Conservation (phyloP, 129 eudicot species). For the Mikania micrantha region DNA sequence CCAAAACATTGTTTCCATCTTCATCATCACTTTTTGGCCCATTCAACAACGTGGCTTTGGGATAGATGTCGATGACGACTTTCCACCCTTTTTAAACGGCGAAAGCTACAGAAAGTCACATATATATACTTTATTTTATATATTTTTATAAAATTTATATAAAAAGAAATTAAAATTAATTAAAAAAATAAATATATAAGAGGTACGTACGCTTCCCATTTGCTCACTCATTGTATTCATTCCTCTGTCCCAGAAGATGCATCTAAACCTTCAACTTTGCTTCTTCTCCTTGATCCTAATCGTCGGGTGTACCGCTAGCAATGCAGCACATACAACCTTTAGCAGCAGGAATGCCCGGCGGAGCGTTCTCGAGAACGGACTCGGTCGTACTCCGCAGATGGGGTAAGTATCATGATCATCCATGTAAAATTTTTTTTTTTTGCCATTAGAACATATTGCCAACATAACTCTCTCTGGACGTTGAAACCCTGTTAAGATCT, state of each 20-base stretch:
- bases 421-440: too few relatives aligned
- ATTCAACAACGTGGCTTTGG: constrained; percentile 21
- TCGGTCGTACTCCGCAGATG: constrained; percentile 65
- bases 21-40: constrained; percentile 5
- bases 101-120: background rate
- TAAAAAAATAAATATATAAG: constrained; percentile 2
- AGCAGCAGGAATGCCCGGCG: constrained; percentile 15
- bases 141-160: background rate
- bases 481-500: too few relatives aligned
- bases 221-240: constrained; percentile 15
- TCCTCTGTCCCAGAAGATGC: constrained; percentile 16
- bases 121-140: background rate
- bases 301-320: background rate
- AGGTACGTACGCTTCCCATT: background rate
- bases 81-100: constrained; percentile 16
- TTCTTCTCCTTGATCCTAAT: constrained; percentile 19
- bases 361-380: constrained; percentile 49
- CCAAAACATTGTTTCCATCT: constrained; percentile 4
- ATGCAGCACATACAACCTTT: constrained; percentile 24
- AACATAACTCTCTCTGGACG: too few relatives aligned
- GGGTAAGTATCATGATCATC: constrained; percentile 56
- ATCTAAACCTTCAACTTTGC: constrained; percentile 26
- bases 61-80: constrained; percentile 23
- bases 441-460: too few relatives aligned
- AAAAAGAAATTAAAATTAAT: background rate